Evolutionary conservation across 2,329 filamentous ascomycete species (phyloP).

Genomic region (Exophiala sp.): DNA sequence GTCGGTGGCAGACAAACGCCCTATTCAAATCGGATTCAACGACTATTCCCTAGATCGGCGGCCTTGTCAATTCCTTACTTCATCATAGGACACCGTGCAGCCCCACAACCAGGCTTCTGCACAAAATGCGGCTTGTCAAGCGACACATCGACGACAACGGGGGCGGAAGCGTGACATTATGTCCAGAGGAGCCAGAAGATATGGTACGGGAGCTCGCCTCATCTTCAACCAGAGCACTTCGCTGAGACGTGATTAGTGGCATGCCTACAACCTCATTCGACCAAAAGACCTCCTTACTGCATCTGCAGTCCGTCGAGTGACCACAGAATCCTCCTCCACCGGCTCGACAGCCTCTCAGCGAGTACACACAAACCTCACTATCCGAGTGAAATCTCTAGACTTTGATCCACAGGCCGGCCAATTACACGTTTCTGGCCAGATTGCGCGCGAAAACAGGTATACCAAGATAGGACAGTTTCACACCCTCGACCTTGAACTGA

Average conservation of each 20-base stretch:
- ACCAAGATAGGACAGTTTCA: slow-evolving; percentile 67
- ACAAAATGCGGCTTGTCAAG: slow-evolving; percentile 62
- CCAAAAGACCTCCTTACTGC: slow-evolving; percentile 63
- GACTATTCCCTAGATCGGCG: too few relatives aligned
- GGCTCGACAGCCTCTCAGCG: slow-evolving; percentile 62
- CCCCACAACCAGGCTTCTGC: not conserved
- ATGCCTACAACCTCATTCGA: slow-evolving; percentile 70
- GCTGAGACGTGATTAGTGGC: slow-evolving; percentile 53
- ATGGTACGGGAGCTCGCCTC: slow-evolving; percentile 53
- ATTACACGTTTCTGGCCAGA: slow-evolving; percentile 65
- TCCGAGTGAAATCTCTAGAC: slow-evolving; percentile 63
- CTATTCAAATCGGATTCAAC: too few relatives aligned
- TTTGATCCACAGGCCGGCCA: slow-evolving; percentile 67
- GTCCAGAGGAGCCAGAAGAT: slow-evolving; percentile 71
- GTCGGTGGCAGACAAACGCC: too few relatives aligned
- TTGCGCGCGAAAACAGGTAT: slow-evolving; percentile 63
- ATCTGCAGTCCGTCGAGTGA: slow-evolving; percentile 63
- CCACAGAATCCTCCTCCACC: slow-evolving; percentile 55
- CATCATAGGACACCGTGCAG: not conserved
- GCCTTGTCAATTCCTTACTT: not conserved
- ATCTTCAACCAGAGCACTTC: slow-evolving; percentile 1
- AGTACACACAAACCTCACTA: slow-evolving; percentile 62
- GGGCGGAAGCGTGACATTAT: slow-evolving; percentile 62
- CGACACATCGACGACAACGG: slow-evolving; percentile 64
- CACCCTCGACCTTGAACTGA: slow-evolving; percentile 78